phyloP scores from a whole-genome alignment of 257 asterid species.

The Knoxia roxburghii region DNA sequence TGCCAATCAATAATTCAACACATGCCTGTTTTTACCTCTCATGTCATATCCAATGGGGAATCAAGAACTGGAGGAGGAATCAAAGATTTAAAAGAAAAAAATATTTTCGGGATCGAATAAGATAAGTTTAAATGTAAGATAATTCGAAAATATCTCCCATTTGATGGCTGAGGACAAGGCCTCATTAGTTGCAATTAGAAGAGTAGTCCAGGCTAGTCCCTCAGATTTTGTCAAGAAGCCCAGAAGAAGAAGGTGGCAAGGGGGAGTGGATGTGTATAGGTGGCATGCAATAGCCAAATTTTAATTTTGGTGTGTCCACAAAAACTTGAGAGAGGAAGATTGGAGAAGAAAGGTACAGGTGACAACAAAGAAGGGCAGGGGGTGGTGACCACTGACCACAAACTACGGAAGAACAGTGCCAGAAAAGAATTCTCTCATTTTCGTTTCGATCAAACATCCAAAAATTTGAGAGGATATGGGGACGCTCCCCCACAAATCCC shows the following conservation, averaged over 20 bases:
- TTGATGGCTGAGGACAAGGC: too few species aligned
- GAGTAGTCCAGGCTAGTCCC: too few species aligned
- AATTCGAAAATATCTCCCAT: too few species aligned
- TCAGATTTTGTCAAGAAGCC: neutral
- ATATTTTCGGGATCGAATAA: too few species aligned
- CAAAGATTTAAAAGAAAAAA: too few species aligned
- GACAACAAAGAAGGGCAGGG: neutral
- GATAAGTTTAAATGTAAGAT: too few species aligned
- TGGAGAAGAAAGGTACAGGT: conserved; percentile 1
- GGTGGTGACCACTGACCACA: neutral
- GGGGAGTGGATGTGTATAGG: neutral
- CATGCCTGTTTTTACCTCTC: too few species aligned
- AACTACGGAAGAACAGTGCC: too few species aligned
- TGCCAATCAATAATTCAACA: too few species aligned
- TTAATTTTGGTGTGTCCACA: conserved; percentile 1
- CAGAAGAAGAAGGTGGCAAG: neutral
- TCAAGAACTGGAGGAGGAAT: too few species aligned
- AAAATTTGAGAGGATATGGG: neutral
- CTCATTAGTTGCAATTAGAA: too few species aligned
- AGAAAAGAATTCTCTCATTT: neutral
- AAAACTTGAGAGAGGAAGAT: neutral
- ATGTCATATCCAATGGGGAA: too few species aligned
- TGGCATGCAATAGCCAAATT: neutral
- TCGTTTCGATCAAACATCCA: neutral
- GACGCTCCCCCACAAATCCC: neutral